phyloP scores from a whole-genome alignment of 176 grass and related monocot species.

The Panicum miliaceum region DNA sequence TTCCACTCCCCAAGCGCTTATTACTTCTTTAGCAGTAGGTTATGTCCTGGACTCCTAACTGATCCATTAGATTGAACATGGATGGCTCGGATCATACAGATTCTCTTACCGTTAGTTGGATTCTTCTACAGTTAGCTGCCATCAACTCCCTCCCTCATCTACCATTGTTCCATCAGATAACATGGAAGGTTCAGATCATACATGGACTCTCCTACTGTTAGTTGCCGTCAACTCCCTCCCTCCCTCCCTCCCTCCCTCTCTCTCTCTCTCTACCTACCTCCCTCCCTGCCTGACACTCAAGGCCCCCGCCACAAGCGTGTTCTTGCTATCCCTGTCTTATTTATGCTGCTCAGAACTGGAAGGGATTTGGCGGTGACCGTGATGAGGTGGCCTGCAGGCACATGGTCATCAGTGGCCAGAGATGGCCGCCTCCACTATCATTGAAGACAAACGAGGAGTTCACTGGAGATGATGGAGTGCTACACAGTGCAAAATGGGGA shows the following conservation, averaged over 20 bases:
- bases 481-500: background rate
- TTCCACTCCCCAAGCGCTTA: background rate
- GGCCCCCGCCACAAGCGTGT: background rate
- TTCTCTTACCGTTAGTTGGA: background rate
- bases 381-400: background rate
- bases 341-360: background rate
- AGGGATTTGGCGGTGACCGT: background rate
- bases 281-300: background rate
- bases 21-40: background rate
- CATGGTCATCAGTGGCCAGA: background rate
- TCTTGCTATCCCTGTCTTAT: background rate
- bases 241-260: background rate
- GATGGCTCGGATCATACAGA: background rate
- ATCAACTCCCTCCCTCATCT: no score
- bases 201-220: no score
- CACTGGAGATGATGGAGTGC: background rate
- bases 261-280: background rate
- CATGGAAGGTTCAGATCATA: no score
- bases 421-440: background rate
- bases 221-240: no score
- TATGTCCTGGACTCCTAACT: background rate
- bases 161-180: no score
- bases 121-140: background rate
- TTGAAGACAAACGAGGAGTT: background rate
- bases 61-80: background rate